Conservation (phyloP, 768 basidiomycete genomes). For the Albatrellus ellisii region DNA sequence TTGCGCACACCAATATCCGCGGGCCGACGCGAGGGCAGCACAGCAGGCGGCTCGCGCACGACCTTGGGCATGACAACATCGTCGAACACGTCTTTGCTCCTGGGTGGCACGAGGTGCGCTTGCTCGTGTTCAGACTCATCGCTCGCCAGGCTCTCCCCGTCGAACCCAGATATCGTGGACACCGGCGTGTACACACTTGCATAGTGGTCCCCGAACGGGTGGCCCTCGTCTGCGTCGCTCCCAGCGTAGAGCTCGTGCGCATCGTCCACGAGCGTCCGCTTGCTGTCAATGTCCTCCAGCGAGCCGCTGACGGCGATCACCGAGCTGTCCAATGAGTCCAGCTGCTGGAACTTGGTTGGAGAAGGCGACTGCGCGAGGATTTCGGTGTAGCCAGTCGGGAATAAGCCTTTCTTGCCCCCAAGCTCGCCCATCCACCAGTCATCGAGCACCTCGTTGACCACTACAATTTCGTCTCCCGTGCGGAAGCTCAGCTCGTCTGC, state of each 20-base stretch:
- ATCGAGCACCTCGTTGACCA: slow-evolving; percentile 71
- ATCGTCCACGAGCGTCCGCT: slow-evolving; percentile 7
- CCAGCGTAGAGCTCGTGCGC: too few species aligned
- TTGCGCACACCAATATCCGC: slow-evolving; percentile 14
- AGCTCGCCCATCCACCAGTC: slow-evolving; percentile 88
- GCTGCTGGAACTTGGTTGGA: slow-evolving; percentile 15
- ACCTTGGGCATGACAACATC: slow-evolving; percentile 3
- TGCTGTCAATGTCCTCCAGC: background rate
- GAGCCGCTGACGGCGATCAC: slow-evolving; percentile 4
- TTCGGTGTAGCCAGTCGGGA: slow-evolving; percentile 72
- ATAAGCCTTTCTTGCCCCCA: slow-evolving; percentile 60
- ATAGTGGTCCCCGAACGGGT: slow-evolving; percentile 32
- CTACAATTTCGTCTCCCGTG: slow-evolving; percentile 60
- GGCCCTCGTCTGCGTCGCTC: slow-evolving; percentile 34
- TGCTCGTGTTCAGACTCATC: slow-evolving; percentile 36
- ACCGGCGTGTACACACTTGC: slow-evolving; percentile 34
- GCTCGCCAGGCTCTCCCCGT: slow-evolving; percentile 27
- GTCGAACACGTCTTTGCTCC: slow-evolving; percentile 5
- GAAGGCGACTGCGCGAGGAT: slow-evolving; percentile 20
- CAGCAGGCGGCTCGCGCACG: slow-evolving; percentile 3
- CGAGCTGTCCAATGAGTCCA: too few species aligned
- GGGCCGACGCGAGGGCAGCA: slow-evolving; percentile 16
- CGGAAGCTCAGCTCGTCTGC: slow-evolving; percentile 70
- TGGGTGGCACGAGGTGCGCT: slow-evolving; percentile 19
- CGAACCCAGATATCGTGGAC: slow-evolving; percentile 24